Evolutionary conservation across 2,329 filamentous ascomycete species (phyloP).

Genomic region (Penicillium sp.): DNA sequence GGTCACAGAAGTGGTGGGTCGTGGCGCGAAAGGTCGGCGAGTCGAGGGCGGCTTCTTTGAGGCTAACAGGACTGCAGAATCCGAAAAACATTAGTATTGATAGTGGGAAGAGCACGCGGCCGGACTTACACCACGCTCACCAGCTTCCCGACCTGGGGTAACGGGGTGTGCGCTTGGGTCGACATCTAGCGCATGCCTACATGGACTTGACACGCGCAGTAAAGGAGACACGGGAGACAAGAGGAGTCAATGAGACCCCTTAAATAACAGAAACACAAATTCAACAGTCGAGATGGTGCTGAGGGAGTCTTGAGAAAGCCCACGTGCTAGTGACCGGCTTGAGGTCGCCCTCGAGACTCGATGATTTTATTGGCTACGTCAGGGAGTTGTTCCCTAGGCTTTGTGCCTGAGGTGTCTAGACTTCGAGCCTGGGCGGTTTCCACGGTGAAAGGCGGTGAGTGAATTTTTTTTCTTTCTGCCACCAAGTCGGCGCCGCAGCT

Average conservation of each 20-base stretch:
- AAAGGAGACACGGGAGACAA: slow-evolving; percentile 1
- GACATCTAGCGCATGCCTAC: slow-evolving; percentile 43
- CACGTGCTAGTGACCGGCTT: slow-evolving; percentile 18
- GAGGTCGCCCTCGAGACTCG: slow-evolving; percentile 18
- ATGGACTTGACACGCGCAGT: slow-evolving; percentile 30
- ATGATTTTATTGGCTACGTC: slow-evolving; percentile 40
- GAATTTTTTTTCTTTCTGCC: slow-evolving; percentile 34
- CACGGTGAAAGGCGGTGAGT: slow-evolving; percentile 25
- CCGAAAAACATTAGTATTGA: slow-evolving; percentile 13
- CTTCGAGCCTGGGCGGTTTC: slow-evolving; percentile 2
- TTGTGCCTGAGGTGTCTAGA: slow-evolving; percentile 17
- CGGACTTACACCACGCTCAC: slow-evolving; percentile 47
- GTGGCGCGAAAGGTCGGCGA: slow-evolving; percentile 92
- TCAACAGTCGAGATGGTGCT: slow-evolving; percentile 6
- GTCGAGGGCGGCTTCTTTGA: slow-evolving; percentile 94
- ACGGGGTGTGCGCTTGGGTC: slow-evolving; percentile 36
- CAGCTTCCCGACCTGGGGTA: slow-evolving; percentile 45
- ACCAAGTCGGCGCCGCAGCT: neutral
- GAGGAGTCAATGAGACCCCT: slow-evolving; percentile 1
- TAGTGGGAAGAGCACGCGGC: neutral
- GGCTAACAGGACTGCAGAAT: slow-evolving; percentile 66
- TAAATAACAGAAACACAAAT: neutral
- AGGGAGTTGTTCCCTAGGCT: slow-evolving; percentile 19
- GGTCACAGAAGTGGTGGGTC: slow-evolving; percentile 81
- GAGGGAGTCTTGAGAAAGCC: slow-evolving; percentile 12